These are phyloP conservation scores for Stramenopiles sp. DNA, from an alignment of 352 stramenopile genomes.

Conservation along the genomic window DNA sequence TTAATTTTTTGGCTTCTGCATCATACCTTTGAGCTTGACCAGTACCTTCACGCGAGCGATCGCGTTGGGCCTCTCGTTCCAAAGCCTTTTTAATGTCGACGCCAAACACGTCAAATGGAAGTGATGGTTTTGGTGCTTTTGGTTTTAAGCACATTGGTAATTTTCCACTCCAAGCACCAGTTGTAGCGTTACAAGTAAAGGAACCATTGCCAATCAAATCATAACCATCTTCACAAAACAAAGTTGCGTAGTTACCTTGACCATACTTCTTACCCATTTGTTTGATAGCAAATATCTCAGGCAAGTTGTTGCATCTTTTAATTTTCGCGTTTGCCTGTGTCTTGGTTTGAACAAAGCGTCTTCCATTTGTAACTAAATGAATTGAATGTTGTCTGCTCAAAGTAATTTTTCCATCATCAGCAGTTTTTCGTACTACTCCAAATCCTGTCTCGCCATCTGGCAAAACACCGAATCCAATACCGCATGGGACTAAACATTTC, in stretches of 20 bases:
- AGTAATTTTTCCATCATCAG: not conserved
- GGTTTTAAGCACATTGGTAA: not conserved
- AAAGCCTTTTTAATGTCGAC: not conserved
- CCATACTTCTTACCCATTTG: not conserved
- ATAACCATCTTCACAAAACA: not conserved
- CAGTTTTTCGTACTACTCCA: not conserved
- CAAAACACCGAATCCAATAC: not conserved
- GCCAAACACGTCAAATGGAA: not conserved
- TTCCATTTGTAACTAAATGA: not conserved
- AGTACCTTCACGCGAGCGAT: not conserved
- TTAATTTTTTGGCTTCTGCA: not conserved
- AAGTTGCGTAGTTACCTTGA: not conserved
- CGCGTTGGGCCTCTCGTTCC: not conserved
- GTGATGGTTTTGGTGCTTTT: not conserved
- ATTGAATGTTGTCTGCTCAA: not conserved
- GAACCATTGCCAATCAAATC: not conserved
- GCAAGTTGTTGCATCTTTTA: not conserved
- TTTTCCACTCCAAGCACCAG: not conserved
- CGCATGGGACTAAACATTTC: not conserved
- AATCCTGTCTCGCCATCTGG: not conserved
- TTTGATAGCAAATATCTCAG: not conserved
- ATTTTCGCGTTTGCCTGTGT: not conserved
- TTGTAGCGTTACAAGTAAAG: not conserved
- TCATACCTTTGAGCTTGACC: not conserved
- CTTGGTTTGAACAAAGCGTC: not conserved